Conservation (phyloP, 2,329 filamentous ascomycete species). For the Pseudovirgaria hyperparasitica region DNA sequence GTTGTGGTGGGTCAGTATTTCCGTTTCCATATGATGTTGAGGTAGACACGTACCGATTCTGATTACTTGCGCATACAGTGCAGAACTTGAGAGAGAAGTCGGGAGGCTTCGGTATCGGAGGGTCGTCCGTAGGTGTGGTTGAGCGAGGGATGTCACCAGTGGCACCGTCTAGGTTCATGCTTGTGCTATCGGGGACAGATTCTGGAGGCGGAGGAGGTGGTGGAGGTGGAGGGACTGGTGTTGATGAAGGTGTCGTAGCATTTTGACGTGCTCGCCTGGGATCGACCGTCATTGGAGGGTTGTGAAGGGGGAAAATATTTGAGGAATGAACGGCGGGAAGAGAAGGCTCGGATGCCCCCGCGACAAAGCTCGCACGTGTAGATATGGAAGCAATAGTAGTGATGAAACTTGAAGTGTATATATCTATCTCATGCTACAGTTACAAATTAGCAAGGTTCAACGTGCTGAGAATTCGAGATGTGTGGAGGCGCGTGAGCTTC, state of each 20-base stretch:
- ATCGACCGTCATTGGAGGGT: conserved; percentile 29
- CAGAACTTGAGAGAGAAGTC: conserved; percentile 87
- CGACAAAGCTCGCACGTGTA: no score
- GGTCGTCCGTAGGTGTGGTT: conserved; percentile 12
- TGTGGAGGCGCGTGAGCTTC: no score
- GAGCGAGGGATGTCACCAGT: conserved; percentile 7
- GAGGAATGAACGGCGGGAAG: no score
- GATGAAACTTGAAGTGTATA: no score
- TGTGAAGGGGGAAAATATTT: background rate
- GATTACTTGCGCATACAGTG: conserved; percentile 97
- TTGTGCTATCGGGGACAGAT: conserved; percentile 18
- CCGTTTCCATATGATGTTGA: background rate
- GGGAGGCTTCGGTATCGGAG: conserved; percentile 7
- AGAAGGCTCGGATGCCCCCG: no score
- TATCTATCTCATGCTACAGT: no score
- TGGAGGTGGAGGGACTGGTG: conserved; percentile 32
- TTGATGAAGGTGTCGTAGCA: conserved; percentile 24
- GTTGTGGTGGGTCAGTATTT: conserved; percentile 10
- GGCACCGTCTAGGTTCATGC: conserved; percentile 16
- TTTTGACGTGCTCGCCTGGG: conserved; percentile 39
- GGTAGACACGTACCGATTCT: conserved; percentile 60
- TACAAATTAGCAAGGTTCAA: no score
- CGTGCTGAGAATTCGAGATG: no score
- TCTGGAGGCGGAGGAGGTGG: conserved; percentile 37
- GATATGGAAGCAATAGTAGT: no score